Conservation (phyloP, 2,329 filamentous ascomycete species). For the Ophiostoma quercus region DNA sequence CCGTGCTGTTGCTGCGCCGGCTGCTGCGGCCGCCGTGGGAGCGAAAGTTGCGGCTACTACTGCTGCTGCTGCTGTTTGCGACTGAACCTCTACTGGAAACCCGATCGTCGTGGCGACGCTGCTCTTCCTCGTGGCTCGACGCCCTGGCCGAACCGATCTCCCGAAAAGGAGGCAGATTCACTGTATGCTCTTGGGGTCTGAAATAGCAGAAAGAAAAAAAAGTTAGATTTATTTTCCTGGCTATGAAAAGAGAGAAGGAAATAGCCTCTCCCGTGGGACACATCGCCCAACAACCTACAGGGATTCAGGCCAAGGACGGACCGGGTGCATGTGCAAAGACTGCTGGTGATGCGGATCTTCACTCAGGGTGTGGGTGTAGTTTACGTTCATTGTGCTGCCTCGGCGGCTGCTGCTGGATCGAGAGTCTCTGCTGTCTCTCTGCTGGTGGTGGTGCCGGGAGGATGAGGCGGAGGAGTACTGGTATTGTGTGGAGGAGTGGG, state of each 20-base stretch:
- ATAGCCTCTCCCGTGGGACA: conserved; percentile 14
- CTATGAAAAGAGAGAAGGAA: neutral
- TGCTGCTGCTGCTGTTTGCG: neutral
- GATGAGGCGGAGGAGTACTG: neutral
- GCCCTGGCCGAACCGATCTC: conserved; percentile 23
- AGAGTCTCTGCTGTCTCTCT: neutral
- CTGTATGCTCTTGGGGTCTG: conserved; percentile 17
- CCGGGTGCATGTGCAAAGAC: conserved; percentile 24
- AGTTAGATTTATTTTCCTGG: neutral
- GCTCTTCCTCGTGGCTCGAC: conserved; percentile 22
- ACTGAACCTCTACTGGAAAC: conserved; percentile 8
- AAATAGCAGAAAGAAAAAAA: neutral
- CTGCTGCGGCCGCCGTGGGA: neutral
- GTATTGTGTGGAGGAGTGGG: neutral
- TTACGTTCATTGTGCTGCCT: conserved; percentile 18
- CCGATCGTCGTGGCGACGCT: conserved; percentile 18
- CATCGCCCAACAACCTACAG: conserved; percentile 25
- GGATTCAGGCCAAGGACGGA: conserved; percentile 26
- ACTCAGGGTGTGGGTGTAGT: conserved; percentile 14
- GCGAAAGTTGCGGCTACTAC: neutral
- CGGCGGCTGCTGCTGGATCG: conserved; percentile 16
- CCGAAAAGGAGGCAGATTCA: conserved; percentile 25
- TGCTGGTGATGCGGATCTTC: conserved; percentile 18
- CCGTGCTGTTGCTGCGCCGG: conserved; percentile 16
- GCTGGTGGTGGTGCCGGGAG: neutral